Base-by-base conservation (phyloP, 2,329 filamentous ascomycete species). In the Fusarium falciforme region DNA sequence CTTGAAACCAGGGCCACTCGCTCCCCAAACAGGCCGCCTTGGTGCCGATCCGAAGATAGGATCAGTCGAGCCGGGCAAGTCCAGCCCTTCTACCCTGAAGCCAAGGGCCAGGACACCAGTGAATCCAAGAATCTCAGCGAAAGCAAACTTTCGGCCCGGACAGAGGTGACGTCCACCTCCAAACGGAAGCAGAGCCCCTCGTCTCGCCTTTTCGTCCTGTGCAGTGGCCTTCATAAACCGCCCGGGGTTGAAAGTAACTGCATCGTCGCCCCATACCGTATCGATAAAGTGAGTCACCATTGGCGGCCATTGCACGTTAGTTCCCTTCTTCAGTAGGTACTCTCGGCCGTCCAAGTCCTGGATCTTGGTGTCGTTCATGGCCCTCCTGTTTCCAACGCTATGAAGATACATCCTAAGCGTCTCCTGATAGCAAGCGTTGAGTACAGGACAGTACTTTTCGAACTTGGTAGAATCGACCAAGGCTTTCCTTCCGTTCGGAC, bases 381-480 rank as follows among this genome's bases (percentile, higher is more conserved):
- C 83, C 6, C 80, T 74, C 22, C 86, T 82, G 20, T 80, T 83
- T 8, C 82, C 82, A 3, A 82, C 74, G 17, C 80, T 77, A 8
- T 82, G 81, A 11, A 83, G 80, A 42, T 79, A 80, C 1, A 85
- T 49, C 17, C 86, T 83, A 35, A 87, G 75, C 1, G 79, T 81
- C 73, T 89, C 87, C 52, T 83, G 83, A 70, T 83, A 87, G 9
- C 80, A 80, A 9, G 84, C 83, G 29, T 83, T 77, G 20, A 88
- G 74, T 5, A 86, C 77, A 0, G 84, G 84, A 64, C 84, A 86
- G 2, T 74, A 58, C 9, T 82, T 77, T 49, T 83, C 81, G 8
- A 88, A 74, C 3, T 72, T 71, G 1, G 70, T 73, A 42, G 81
- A 78, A 40, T 84, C 79, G 9, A 87, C 75, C 0, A 70, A 78